Evolutionary conservation across 2,329 filamentous ascomycete genomes (phyloP), one percentile per base, ranked within the genome.

Genomic region (Xylaria sp.): DNA sequence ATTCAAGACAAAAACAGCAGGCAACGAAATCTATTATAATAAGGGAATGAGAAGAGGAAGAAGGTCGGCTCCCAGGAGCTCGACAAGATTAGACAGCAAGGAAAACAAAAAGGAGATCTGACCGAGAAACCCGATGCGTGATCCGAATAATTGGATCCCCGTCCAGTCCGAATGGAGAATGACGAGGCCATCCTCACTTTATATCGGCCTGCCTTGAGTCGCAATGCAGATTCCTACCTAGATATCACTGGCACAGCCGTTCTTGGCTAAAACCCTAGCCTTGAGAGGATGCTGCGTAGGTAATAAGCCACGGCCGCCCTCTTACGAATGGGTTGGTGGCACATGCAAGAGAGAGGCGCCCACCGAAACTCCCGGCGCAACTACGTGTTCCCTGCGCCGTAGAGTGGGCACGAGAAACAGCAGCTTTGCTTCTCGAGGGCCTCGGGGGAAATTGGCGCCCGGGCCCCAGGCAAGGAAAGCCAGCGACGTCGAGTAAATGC

Each of bases 251-350:
- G 39, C 48, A 13, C 18, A 53, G 50, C 37, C 50, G 45, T 37
- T 38, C 50, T 61, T 58, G 50, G 52, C 58, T 55, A 44, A 58
- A 56, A 60, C 52, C 44, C 44, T 21, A 48, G 50, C 48, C 48
- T 52, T 40, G 22, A 56, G 56, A 47, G 47, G 45, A 42, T 52
- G 52, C n/a, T 24, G 19, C 39, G 44, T 50, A 47, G 47, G 17
- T 46, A 16, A 44, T 40, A 26, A 44, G 50, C 46, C n/a, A n/a
- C n/a, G 29, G n/a, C 19, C 45, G 45, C n/a, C 43, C 16, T 29
- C 41, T 24, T 48, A 39, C 41, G 24, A 52, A 26, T 19, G 39
- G 34, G 39, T n/a, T n/a, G n/a, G n/a, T n/a, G n/a, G n/a, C n/a
- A n/a, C n/a, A n/a, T n/a, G n/a, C n/a, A n/a, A n/a, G n/a, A n/a